Percentiles rank a stretch among this genome's conserved stretches.
Conservation (phyloP, 2,329 filamentous ascomycete species). For the Fusarium tanahbumbuense region DNA sequence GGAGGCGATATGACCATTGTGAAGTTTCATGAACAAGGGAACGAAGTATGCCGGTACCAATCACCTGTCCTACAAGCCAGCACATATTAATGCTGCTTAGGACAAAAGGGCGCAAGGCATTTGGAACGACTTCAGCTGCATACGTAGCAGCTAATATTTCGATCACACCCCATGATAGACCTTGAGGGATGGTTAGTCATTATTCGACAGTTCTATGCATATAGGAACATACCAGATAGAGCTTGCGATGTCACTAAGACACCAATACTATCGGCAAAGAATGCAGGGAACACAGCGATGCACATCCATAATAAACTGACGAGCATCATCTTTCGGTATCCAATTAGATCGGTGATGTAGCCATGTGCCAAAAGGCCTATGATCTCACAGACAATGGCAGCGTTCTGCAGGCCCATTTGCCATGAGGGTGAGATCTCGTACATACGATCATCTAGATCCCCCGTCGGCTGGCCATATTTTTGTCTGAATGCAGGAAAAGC, state of each 20-base stretch:
- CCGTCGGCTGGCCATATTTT: conserved; percentile 22
- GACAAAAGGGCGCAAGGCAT: conserved; percentile 50
- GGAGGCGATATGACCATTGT: conserved; percentile 48
- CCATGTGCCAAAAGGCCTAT: conserved; percentile 58
- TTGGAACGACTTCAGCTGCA: conserved; percentile 53
- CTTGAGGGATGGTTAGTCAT: conserved; percentile 6
- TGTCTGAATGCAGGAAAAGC: conserved; percentile 44
- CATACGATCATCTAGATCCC: conserved; percentile 44
- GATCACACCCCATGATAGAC: conserved; percentile 52
- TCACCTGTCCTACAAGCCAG: conserved; percentile 56
- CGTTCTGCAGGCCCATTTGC: conserved; percentile 43
- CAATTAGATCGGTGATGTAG: conserved; percentile 52
- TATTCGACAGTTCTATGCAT: neutral
- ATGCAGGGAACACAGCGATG: conserved; percentile 54
- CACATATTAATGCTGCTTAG: conserved; percentile 57
- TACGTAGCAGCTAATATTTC: conserved; percentile 55
- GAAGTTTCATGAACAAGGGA: conserved; percentile 47
- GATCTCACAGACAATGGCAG: conserved; percentile 38
- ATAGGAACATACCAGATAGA: conserved; percentile 41
- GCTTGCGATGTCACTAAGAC: conserved; percentile 52
- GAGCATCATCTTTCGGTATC: conserved; percentile 55
- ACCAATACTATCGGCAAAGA: conserved; percentile 51
- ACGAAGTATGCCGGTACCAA: conserved; percentile 51
- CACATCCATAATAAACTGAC: conserved; percentile 50
- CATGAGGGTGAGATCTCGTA: conserved; percentile 49